Percentiles rank a stretch among this genome's conserved stretches.
These are phyloP conservation scores for Arthonia radiata DNA, from an alignment of 495 filamentous ascomycete genomes.

Conservation along the genomic window DNA sequence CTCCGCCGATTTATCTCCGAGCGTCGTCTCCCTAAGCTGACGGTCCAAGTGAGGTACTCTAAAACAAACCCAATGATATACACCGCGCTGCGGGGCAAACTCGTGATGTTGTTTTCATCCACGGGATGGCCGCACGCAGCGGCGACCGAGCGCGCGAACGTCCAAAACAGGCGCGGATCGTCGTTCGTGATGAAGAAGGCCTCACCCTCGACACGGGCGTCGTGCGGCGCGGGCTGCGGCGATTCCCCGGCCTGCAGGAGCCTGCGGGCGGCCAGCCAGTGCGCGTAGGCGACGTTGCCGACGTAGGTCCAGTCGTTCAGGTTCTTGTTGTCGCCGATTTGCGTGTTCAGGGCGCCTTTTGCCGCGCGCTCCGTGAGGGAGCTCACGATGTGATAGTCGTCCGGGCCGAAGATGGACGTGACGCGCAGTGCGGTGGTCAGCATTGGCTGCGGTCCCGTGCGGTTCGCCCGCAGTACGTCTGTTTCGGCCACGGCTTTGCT, in stretches of 20 bases:
- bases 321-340: conserved; percentile 75
- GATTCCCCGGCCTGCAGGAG: conserved; percentile 1
- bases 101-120: conserved; percentile 1
- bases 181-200: conserved; percentile 3
- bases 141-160: conserved; percentile 1
- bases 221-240: conserved; percentile 21
- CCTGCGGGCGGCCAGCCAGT: conserved; percentile 35
- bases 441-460: no score
- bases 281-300: conserved; percentile 50
- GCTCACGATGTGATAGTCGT: conserved; percentile 33
- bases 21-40: no score
- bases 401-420: conserved; percentile 8
- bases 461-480: conserved; percentile 2
- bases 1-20: background rate
- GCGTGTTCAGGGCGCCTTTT: conserved; percentile 44
- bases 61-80: no score
- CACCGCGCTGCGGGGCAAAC: no score
- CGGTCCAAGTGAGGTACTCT: no score
- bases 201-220: conserved; percentile 51
- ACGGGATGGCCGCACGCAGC: conserved; percentile 7
- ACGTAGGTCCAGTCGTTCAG: conserved; percentile 71
- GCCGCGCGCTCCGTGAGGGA: conserved; percentile 39
- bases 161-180: conserved; percentile 4
- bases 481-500: conserved; percentile 6
- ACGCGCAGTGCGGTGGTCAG: conserved; percentile 9